Base-by-base conservation (phyloP, 2,329 filamentous ascomycete species). In the Sclerotinia spermophila region DNA sequence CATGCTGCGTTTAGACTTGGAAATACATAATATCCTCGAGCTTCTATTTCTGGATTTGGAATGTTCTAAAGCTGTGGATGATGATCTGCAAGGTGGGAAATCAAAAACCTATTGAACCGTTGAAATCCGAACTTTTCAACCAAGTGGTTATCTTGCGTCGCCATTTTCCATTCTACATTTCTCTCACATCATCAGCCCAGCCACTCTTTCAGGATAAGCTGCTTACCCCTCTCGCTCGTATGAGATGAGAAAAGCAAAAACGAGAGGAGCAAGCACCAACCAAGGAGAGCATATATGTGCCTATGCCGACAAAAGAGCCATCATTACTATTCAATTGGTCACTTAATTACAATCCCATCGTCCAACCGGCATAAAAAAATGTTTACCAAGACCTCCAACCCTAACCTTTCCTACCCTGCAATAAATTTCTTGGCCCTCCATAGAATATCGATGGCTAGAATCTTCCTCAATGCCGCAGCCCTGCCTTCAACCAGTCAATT, bases 1-100 rank as follows among this genome's bases (percentile, higher is more conserved):
- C 45, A 15, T 51, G 6, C 8, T 53, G 62, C 62, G 24, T n/a
- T n/a, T 65, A 27, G 44, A 44, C n/a, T 51, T 51, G 44, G 38
- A n/a, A n/a, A n/a, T n/a, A n/a, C n/a, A n/a, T n/a, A 33, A 24
- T 11, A 21, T 30, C 19, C 42, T 35, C 3, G 30, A 45, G 21
- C 42, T 45, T 62, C 60, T 2, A 24, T 33, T 61, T 8, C n/a
- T 7, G 48, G 10, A 61, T 44, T n/a, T 33, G 42, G 60, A 64
- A 64, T 64, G 61, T 64, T 64, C 44, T 51, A 64, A 64, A 35
- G 21, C 44, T n/a, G 33, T 38, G 19, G 44, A n/a, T n/a, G n/a
- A n/a, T 38, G 61, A 64, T 64, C 61, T 64, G 44, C 61, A 64
- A 51, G 10, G 56, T 59, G 33, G 56, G 48, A 7, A 17, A 51